Base-by-base conservation (phyloP, 345 rosid species). In the Firmiana major region DNA sequence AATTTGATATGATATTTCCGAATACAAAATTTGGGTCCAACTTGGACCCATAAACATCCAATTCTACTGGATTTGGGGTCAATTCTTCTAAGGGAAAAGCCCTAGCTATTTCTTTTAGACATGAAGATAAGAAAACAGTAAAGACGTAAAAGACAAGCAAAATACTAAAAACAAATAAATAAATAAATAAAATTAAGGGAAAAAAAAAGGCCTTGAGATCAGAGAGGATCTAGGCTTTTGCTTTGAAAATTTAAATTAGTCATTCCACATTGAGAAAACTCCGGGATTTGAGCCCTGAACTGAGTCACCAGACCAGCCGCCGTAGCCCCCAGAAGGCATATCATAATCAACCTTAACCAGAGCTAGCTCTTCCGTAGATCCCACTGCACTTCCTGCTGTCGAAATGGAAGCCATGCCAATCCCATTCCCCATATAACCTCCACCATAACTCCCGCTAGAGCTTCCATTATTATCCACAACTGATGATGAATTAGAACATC, bases 261-360 rank as follows among this genome's bases (percentile, higher is more conserved):
- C 97, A 66, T 92, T 92, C 98, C 99, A 96, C 95, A 89, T 96
- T 21, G 99, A 85, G 71, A 90, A 96, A 76, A 87, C 87, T 10
- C 91, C 87, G 5, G 91, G 87, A 85, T 90, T 94, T 34, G 97
- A 82, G 42, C 97, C 98, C 36, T 88, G 91, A 81, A 81, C 92
- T 9, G 98, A 80, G 6, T 91, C 97, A 6, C 86, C 84, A 10
- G 89, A 86, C 97, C 99, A 91, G 73, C 81, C 89, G 17, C 90
- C 93, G 22, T 92, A 93, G 22, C 88, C 90, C 4, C 81, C 89
- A 24, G 84, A 68, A 22, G 89, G 91, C 97, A 90, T 87, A 65
- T 96, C 99, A 60, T 96, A 93, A 79, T 96, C 98, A 4, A 91
- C 97, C 87, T 96, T 96, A 4, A 96, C 94, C 15, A 86, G 76